Evolutionary conservation across 2,329 filamentous ascomycete species (phyloP), one percentile per base, ranked within the genome.

Genomic region (Pseudodiploospora longispora): DNA sequence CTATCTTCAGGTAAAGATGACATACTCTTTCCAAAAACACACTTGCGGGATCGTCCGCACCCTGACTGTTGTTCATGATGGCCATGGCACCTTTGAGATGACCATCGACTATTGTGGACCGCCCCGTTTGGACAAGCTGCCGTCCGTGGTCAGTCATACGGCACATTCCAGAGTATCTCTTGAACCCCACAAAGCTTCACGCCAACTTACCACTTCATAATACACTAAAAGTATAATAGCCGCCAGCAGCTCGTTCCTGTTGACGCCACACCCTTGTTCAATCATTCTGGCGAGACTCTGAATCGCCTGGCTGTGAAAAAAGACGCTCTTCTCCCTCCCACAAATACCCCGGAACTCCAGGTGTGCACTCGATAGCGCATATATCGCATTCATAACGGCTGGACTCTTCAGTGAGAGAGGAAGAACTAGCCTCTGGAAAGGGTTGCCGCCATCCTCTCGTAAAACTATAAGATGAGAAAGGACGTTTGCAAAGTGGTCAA

Each of bases 341-440:
- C 71, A 62, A 5, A 77, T 64, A 2, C 75, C 75, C 28, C 76
- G 65, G 40, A 77, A 87, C 51, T 91, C 85, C 46, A 94, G 69
- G 59, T 95, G 93, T 47, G 89, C 91, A 45, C 85, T 86, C 1
- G 87, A 80, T 6, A 96, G 69, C 1, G 89, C 88, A 47, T 87
- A 89, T 47, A 96, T 84, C 7, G 89, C 87, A 57, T 93, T 87
- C 61, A 86, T 85, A 4, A 95, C 73, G 1, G 77, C 72, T 0
- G 67, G 66, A 54, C 75, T 78, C 36, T 58, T 66, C 40, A 72
- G 67, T 3, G 75, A 77, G 34, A 83, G 64, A 2, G 79, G 79
- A n/a, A 82, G 62, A 6, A 82, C 74, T 10, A 82, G 65, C 52
- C 80, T 76, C 51, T 79, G 75, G 53, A 82, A 82, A 0, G 78